Conservation (phyloP, 345 rosid genomes). For the Moringa oleifera region DNA sequence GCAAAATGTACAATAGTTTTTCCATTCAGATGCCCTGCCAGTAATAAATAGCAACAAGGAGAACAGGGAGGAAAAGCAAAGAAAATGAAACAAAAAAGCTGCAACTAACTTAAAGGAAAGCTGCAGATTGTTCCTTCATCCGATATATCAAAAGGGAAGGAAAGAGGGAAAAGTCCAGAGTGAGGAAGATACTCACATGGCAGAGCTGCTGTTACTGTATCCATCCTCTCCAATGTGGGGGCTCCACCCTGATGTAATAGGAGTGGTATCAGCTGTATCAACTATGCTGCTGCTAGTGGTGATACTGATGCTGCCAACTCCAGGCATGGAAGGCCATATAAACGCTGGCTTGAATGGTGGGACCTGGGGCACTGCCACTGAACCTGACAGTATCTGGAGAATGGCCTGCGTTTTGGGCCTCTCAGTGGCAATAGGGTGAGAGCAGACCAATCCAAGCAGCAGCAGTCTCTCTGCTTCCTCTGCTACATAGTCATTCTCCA, state of each 20-base stretch:
- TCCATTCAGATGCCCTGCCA: too few species aligned
- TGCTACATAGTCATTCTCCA: constrained; percentile 22
- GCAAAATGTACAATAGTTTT: too few species aligned
- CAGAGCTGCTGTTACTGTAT: constrained; percentile 23
- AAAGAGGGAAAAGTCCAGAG: too few species aligned
- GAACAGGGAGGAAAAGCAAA: too few species aligned
- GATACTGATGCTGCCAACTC: constrained; percentile 13
- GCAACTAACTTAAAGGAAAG: too few species aligned
- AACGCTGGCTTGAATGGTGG: constrained; percentile 49
- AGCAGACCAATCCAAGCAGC: constrained; percentile 43
- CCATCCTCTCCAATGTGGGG: constrained; percentile 17
- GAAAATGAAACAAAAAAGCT: too few species aligned
- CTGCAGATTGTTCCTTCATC: too few species aligned
- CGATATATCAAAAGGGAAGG: too few species aligned
- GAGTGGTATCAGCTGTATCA: constrained; percentile 19
- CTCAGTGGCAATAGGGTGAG: constrained; percentile 42
- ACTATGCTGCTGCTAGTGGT: constrained; percentile 3
- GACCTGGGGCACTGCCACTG: constrained; percentile 30
- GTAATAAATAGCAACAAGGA: too few species aligned
- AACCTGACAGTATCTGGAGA: constrained; percentile 34
- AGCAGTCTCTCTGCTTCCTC: constrained; percentile 44
- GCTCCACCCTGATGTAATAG: constrained; percentile 38
- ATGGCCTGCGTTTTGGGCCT: constrained; percentile 43
- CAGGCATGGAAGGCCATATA: constrained; percentile 35
- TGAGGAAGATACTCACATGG: constrained; percentile 3